phyloP scores from a whole-genome alignment of 306 rosid genomes.

The Lathyrus sativus region DNA sequence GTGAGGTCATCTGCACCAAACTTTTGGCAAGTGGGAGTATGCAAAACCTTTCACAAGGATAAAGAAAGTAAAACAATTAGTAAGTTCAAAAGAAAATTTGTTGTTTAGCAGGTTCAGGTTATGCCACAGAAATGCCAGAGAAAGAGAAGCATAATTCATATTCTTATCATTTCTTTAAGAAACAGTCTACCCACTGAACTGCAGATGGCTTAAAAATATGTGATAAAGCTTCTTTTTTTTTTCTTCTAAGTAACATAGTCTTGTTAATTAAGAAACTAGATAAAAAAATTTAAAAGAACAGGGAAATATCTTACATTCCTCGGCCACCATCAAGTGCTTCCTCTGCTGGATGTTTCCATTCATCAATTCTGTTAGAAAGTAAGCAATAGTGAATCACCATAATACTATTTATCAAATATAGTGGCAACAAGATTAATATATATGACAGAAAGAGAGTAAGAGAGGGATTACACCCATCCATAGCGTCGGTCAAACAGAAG shows the following conservation, averaged over 20 bases:
- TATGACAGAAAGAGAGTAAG: conserved; percentile 29
- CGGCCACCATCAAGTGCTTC: conserved; percentile 93
- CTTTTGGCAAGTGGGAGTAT: conserved; percentile 67
- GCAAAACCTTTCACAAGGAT: conserved; percentile 66
- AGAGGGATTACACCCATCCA: conserved; percentile 81
- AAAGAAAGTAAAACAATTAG: conserved; percentile 21
- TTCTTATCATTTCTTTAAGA: conserved; percentile 13
- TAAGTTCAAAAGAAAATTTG: background rate
- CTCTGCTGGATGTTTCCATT: conserved; percentile 83
- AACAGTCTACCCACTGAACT: conserved; percentile 8
- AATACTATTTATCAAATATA: background rate
- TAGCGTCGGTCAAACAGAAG: conserved; percentile 91
- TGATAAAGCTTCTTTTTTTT: background rate
- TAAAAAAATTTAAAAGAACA: background rate
- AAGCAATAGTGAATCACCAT: background rate
- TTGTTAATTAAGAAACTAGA: conserved; percentile 20
- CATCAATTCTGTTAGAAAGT: conserved; percentile 67
- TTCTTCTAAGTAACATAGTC: background rate
- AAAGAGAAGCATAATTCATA: conserved; percentile 24
- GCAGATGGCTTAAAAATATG: background rate
- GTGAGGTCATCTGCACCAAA: conserved; percentile 55
- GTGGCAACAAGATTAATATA: background rate
- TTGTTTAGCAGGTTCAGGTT: conserved; percentile 2
- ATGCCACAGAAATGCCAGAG: conserved; percentile 4
- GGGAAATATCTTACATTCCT: conserved; percentile 65